phyloP scores from a whole-genome alignment of 805 yeast species.

The Metschnikowia chrysomelidarum region DNA sequence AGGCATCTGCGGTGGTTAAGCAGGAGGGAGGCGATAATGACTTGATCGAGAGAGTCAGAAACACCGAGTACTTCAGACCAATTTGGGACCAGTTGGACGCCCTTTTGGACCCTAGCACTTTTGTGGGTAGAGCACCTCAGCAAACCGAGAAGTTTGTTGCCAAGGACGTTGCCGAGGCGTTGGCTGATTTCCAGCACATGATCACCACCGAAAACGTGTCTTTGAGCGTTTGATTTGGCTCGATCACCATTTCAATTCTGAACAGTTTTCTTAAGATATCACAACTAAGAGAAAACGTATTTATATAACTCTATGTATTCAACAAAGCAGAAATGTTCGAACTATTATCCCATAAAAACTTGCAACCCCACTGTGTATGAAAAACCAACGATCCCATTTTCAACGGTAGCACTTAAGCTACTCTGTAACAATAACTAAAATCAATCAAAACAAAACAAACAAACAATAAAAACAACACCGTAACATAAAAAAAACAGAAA shows the following conservation, averaged over 20 bases:
- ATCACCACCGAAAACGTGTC: slow-evolving; percentile 70
- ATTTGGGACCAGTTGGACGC: slow-evolving; percentile 79
- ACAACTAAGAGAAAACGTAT: too few relatives aligned
- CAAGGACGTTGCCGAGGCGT: slow-evolving; percentile 79
- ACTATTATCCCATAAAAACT: too few relatives aligned
- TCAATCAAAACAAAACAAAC: not conserved
- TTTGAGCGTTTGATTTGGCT: slow-evolving; percentile 83
- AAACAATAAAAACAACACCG: slow-evolving; percentile 5
- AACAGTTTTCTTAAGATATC: too few relatives aligned
- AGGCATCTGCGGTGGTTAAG: slow-evolving; percentile 96
- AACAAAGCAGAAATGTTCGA: too few relatives aligned
- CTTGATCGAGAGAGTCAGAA: slow-evolving; percentile 81
- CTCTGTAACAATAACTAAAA: not conserved
- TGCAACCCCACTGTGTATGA: too few relatives aligned
- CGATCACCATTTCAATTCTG: too few relatives aligned
- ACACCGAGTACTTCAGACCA: slow-evolving; percentile 80
- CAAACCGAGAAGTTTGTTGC: slow-evolving; percentile 93
- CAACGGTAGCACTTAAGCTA: too few relatives aligned
- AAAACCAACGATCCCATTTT: too few relatives aligned
- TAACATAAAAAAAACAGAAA: slow-evolving; percentile 1
- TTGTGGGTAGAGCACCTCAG: slow-evolving; percentile 97
- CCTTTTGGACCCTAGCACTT: slow-evolving; percentile 87
- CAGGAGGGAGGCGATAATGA: slow-evolving; percentile 99
- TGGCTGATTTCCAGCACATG: slow-evolving; percentile 58
- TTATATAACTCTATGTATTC: too few relatives aligned